Base-by-base conservation (phyloP, 1,284 basidiomycete genomes). In the Coniferiporia sulphurascens region DNA sequence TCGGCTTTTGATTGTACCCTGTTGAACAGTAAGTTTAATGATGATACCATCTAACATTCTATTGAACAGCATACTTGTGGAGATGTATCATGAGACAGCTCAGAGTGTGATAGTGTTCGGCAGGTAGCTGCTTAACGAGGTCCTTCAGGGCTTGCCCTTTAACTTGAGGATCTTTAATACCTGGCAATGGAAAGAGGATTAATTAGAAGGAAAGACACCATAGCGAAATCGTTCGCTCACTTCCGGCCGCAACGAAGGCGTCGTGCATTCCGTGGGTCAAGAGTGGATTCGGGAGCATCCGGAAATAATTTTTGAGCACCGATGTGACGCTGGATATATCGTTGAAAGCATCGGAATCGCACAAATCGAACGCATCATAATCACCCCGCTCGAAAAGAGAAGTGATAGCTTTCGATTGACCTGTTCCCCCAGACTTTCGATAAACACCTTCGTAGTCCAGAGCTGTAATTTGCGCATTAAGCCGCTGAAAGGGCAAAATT, bases 251-350 rank as follows among this genome's bases (percentile, higher is more conserved):
- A 64, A 95, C 87, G 70, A 98, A 96, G 67, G 87, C 85, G 66
- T 97, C 93, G 66, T 99, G 95, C 21, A 98, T 80, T 61, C 90
- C 89, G 69, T 87, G 93, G 0, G 97, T 98, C 63, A 98, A 77
- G 44, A 99, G 77, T 1, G 97, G 97, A 60, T 89, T 83, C 1
- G 96, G 96, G 41, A 99, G 76, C 49, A 86, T 82, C 49, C 96
- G 86, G 83, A 99, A 94, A 76, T 98, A 99, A 46, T 89, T 93
- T 80, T 99, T 99, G 67, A 99, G 81, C 44, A 97, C 95, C 19
- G 94, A 96, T 0, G 97, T 99, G 66, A 98, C 87, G 60, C 93
- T 94, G 70, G 91, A 95, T 58, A 99, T 93, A 71, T 99, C 97
- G 76, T 97, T 98, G 80, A 98, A 99, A 38, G 86, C 81, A 66